phyloP scores from a whole-genome alignment of 2,329 filamentous ascomycete species.

The Paraphaeosphaeria minitans region DNA sequence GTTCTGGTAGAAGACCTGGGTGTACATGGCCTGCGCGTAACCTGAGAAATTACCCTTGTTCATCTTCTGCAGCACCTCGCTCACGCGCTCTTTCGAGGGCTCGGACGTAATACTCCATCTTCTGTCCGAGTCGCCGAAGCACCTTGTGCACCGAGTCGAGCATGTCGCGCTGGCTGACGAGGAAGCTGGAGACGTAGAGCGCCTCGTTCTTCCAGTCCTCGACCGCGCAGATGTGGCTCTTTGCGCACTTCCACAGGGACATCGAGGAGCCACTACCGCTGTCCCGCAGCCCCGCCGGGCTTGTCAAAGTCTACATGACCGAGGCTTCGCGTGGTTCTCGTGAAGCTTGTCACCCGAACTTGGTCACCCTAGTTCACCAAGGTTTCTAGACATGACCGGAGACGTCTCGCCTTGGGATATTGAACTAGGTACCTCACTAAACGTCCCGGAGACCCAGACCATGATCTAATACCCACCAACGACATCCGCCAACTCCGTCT shows the following conservation, averaged over 20 bases:
- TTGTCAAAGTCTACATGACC: too few relatives aligned
- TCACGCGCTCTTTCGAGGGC: conserved; percentile 54
- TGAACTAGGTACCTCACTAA: neutral
- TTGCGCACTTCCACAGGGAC: too few relatives aligned
- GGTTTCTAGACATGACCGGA: too few relatives aligned
- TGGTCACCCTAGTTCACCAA: too few relatives aligned
- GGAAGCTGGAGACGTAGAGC: conserved; percentile 63
- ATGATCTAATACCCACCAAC: conserved; percentile 25
- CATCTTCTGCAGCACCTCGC: conserved; percentile 54
- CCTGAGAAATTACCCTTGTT: conserved; percentile 47
- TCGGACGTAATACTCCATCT: conserved; percentile 65
- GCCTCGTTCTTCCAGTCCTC: conserved; percentile 55
- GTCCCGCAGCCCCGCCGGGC: neutral
- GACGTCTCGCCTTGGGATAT: neutral
- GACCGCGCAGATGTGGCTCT: conserved; percentile 30
- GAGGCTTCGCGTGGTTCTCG: neutral
- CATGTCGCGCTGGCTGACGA: conserved; percentile 66
- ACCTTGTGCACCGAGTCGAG: conserved; percentile 63
- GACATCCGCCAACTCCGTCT: conserved; percentile 54
- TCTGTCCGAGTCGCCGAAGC: conserved; percentile 58
- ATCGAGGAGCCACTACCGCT: too few relatives aligned
- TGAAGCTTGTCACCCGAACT: neutral
- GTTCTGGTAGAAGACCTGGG: conserved; percentile 58
- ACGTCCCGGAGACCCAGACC: neutral
- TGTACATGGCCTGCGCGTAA: conserved; percentile 57